Base-by-base conservation (phyloP, 2,329 filamentous ascomycete genomes). In the Annulohypoxylon truncatum region DNA sequence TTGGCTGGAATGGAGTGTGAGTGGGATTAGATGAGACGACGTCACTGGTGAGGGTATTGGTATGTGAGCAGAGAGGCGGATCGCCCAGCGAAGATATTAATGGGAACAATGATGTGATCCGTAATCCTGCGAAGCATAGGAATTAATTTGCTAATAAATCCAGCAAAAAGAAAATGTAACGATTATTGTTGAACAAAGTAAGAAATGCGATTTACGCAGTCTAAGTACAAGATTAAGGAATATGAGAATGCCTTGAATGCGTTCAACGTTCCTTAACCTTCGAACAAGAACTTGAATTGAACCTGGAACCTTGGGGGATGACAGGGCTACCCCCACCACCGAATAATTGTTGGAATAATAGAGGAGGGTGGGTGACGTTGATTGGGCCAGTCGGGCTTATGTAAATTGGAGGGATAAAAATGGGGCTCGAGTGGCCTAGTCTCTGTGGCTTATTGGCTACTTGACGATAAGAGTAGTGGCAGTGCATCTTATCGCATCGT, bases 1-100 rank as follows among this genome's bases (percentile, higher is more conserved):
- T 28, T 57, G 55, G 54, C 15, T 63, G 52, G 66, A 66, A 66
- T 68, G 62, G 55, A 60, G 62, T 31, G 46, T 53, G 47, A 38
- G 50, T 51, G 52, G 31, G 48, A 55, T 66, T 35, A 66, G 47
- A 62, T 60, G 54, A 68, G 66, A 66, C 62, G 62, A 66, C 66
- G 62, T 68, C 62, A 68, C 66, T 29, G 50, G 40, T 53, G 44
- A 53, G 51, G 20, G 18, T 33, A 58, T 46, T 61, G 56, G 65
- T 57, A 61, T 58, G 64, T 24, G 18, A 56, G 40, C 3, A 44
- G 20, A 48, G 24, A 24, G 42, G 42, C 20, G 6, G 44, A 59
- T 46, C 12, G 50, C 46, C 26, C 42, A 47, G 46, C 38, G 13
- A 40, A 26, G 20, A 59, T 48, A 22, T 22, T 28, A 55, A 38